phyloP scores from a whole-genome alignment of 179 eudicot genomes.

The Patellifolia procumbens region DNA sequence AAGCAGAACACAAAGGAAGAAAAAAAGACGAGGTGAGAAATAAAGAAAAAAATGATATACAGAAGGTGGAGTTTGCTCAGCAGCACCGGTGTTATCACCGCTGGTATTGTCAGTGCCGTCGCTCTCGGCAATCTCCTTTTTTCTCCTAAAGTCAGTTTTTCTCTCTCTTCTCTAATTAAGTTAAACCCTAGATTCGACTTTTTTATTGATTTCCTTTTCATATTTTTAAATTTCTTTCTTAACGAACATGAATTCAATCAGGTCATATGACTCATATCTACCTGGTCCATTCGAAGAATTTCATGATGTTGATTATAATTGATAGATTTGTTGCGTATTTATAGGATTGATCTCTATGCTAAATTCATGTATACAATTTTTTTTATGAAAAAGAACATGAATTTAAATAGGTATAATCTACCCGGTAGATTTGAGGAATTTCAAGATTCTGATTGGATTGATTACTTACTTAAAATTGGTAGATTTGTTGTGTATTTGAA shows the following conservation, averaged over 20 bases:
- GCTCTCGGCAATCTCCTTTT: background rate
- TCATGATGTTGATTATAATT: too few species aligned
- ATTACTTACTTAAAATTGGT: background rate
- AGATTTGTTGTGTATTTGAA: background rate
- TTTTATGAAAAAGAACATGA: too few species aligned
- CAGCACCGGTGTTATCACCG: conserved; percentile 4
- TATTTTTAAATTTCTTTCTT: background rate
- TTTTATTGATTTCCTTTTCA: background rate
- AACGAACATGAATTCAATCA: background rate
- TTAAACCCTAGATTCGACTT: background rate
- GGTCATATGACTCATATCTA: too few species aligned
- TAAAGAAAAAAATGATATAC: background rate
- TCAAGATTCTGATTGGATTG: too few species aligned
- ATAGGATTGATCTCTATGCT: too few species aligned
- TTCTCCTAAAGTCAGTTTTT: background rate
- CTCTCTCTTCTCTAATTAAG: background rate
- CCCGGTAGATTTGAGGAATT: too few species aligned
- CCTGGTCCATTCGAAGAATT: too few species aligned
- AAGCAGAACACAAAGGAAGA: background rate
- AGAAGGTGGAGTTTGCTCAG: conserved; percentile 13
- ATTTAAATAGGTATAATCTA: too few species aligned
- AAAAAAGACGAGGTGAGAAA: background rate
- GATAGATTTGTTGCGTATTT: too few species aligned
- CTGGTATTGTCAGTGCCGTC: background rate
- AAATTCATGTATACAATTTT: too few species aligned